Evolutionary conservation across 225 moss, liverwort and hornwort genomes (phyloP), one percentile per base, ranked within the genome.

Genomic region (Marchantia paleacea): DNA sequence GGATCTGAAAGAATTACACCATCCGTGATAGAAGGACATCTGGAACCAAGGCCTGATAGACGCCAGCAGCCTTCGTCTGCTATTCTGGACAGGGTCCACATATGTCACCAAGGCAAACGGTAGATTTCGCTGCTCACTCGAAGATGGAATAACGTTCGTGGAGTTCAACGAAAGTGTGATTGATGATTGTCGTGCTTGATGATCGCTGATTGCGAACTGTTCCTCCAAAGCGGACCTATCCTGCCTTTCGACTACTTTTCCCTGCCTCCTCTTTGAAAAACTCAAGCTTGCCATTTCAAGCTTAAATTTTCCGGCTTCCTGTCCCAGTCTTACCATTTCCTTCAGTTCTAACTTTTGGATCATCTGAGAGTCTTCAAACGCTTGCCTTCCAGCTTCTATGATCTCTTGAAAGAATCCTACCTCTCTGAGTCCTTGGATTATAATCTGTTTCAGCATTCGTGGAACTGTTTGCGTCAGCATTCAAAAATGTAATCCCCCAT

Each of bases 361-460:
- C 11, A 55, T 76, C 12, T 39, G 39, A 5, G 76, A 31, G 22
- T 58, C 58, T 22, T 76, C 47, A 76, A 58, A 61, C 30, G 20
- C 76, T 61, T 62, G 58, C 18, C 48, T 62, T 28, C 76, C 76
- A 58, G 31, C 30, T 48, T 61, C 76, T 47, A 39, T 76, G 11
- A 48, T 62, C 5, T 76, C 76, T 57, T 76, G 76, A 48, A 76
- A 76, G 62, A 76, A 76, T 19, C 61, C 60, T 62, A 62, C 61
- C 47, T 76, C 76, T 39, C 62, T 20, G 12, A 76, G 76, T 2
- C 76, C 76, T 12, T 76, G 76, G 13, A 76, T 39, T 10, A 61
- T 61, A 12, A 76, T 29, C 76, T 76, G 62, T 19, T 28, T 5
- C 10, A 72, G 6, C 19, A 19, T 48, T 47, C 47, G 30, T 19